Evolutionary conservation across 2,329 filamentous ascomycete species (phyloP).

Genomic region (Aureobasidium sp.): DNA sequence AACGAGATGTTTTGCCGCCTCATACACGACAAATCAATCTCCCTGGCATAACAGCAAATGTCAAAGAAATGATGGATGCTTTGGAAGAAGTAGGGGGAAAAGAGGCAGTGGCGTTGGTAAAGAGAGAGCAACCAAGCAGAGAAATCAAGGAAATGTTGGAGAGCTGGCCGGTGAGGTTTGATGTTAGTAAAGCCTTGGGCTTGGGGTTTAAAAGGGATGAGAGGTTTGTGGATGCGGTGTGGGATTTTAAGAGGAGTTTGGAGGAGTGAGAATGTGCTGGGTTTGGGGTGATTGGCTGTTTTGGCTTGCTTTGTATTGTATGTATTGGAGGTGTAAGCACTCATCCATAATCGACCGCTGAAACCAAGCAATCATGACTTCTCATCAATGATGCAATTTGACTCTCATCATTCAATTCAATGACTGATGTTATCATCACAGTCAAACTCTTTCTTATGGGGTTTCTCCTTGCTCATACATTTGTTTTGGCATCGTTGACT

Average conservation of each 20-base stretch:
- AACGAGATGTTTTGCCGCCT: constrained; percentile 38
- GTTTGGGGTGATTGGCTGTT: too few species aligned
- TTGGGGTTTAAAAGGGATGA: constrained; percentile 45
- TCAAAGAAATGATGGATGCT: constrained; percentile 49
- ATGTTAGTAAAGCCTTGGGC: constrained; percentile 45
- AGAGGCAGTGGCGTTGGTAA: constrained; percentile 41
- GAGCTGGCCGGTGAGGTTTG: constrained; percentile 48
- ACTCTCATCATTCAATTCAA: too few species aligned
- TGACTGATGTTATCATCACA: too few species aligned
- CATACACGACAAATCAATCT: constrained; percentile 46
- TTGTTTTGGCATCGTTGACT: too few species aligned
- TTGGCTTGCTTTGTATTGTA: too few species aligned
- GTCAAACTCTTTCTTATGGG: too few species aligned
- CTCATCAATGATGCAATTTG: too few species aligned
- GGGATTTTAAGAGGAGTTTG: constrained; percentile 27
- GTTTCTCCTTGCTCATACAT: too few species aligned
- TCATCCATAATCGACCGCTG: too few species aligned
- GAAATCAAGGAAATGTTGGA: constrained; percentile 44
- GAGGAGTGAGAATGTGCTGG: neutral
- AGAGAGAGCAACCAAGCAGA: constrained; percentile 42
- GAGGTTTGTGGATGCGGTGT: constrained; percentile 37
- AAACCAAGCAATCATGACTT: too few species aligned
- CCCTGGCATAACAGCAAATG: constrained; percentile 46
- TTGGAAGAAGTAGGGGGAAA: constrained; percentile 46
- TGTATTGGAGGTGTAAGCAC: too few species aligned